Conservation (phyloP, 176 grass and related monocot genomes). For the Eragrostis curvula region DNA sequence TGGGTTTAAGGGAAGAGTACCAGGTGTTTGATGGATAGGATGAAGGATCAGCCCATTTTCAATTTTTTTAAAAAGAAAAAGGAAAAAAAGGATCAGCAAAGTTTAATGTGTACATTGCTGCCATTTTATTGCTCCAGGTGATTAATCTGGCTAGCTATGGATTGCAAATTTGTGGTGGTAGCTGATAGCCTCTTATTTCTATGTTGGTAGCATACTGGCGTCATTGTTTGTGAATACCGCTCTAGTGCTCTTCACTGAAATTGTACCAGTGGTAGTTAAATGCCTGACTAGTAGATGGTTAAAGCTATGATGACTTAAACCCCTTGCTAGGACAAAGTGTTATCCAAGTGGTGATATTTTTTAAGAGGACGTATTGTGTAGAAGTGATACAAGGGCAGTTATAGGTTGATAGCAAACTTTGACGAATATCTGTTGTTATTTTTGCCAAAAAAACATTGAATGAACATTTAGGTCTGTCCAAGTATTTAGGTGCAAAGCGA, state of each 20-base stretch:
- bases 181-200: not conserved
- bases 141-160: not conserved
- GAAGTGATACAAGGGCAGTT: not conserved
- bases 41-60: not conserved
- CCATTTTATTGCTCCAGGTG: not conserved
- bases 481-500: slow-evolving; percentile 1
- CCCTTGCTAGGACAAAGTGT: not conserved
- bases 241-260: not conserved
- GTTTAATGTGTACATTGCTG: not conserved
- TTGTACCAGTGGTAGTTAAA: not conserved
- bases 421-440: no score
- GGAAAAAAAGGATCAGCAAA: no score
- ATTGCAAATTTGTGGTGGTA: not conserved
- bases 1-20: not conserved
- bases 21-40: not conserved
- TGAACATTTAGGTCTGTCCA: not conserved
- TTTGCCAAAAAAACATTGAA: no score
- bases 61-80: no score
- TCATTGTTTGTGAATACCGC: not conserved
- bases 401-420: not conserved
- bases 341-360: not conserved
- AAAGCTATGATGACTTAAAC: not conserved
- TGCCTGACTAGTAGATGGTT: not conserved
- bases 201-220: not conserved
- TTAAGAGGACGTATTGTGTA: not conserved